Conservation (phyloP, 306 rosid species). For the Medicago lupulina region DNA sequence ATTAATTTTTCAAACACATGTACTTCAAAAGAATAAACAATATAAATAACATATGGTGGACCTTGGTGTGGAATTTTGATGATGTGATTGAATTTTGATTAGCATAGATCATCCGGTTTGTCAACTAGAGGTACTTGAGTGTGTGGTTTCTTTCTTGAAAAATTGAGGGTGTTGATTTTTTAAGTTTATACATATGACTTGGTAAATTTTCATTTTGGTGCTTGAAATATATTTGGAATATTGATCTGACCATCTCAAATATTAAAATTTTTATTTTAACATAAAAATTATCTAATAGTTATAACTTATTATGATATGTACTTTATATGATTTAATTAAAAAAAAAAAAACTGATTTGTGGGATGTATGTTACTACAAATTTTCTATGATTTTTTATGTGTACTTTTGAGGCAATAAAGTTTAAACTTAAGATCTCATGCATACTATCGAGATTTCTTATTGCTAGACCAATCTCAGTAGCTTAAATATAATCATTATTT, state of each 20-base stretch:
- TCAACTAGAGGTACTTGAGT: conserved; percentile 11
- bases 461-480: no score
- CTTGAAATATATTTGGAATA: background rate
- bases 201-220: background rate
- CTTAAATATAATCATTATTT: no score
- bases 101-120: conserved; percentile 19
- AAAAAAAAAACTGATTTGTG: conserved; percentile 4
- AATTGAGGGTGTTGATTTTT: background rate
- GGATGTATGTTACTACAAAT: no score
- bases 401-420: no score
- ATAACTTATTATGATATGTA: background rate
- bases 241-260: background rate
- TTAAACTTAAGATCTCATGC: no score
- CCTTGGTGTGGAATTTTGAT: conserved; percentile 35
- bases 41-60: conserved; percentile 36
- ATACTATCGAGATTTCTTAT: no score
- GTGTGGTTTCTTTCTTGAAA: background rate
- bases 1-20: conserved; percentile 30
- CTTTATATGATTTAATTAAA: background rate
- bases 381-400: no score
- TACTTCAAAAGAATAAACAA: conserved; percentile 21
- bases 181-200: no score
- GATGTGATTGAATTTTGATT: conserved; percentile 38
- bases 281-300: background rate
- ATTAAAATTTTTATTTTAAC: background rate